phyloP scores from a whole-genome alignment of 345 rosid genomes.

The Odontarrhena argentea region DNA sequence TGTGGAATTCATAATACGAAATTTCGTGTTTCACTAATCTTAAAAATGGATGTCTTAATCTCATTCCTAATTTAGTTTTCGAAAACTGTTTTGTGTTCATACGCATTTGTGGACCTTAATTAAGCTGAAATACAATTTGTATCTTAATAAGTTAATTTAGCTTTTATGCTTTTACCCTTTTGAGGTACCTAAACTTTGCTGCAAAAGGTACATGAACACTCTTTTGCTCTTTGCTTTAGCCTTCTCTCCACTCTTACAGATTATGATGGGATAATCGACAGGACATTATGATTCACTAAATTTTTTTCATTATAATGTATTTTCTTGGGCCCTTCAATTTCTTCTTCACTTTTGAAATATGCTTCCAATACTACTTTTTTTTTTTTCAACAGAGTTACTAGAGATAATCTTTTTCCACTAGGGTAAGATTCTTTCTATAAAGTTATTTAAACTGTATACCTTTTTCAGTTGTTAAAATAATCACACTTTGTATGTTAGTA shows the following conservation, averaged over 20 bases:
- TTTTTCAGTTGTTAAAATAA: slow-evolving; percentile 19
- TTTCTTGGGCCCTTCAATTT: slow-evolving; percentile 38
- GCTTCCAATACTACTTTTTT: slow-evolving; percentile 30
- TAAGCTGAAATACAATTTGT: slow-evolving; percentile 16
- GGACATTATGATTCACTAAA: slow-evolving; percentile 34
- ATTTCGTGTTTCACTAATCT: background rate
- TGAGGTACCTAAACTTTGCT: slow-evolving; percentile 44
- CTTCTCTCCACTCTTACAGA: slow-evolving; percentile 37
- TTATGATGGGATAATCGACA: slow-evolving; percentile 40
- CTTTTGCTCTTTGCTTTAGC: slow-evolving; percentile 36
- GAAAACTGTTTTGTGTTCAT: background rate
- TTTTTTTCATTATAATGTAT: slow-evolving; percentile 28
- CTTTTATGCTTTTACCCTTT: slow-evolving; percentile 35
- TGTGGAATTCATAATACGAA: slow-evolving; percentile 8
- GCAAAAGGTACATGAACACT: slow-evolving; percentile 38
- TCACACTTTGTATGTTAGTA: background rate
- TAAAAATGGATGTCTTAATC: slow-evolving; percentile 33
- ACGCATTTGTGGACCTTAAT: slow-evolving; percentile 16
- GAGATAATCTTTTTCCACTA: slow-evolving; percentile 19
- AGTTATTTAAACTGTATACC: background rate
- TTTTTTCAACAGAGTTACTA: background rate
- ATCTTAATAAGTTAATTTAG: slow-evolving; percentile 3
- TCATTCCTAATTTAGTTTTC: slow-evolving; percentile 13
- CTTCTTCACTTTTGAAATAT: slow-evolving; percentile 31
- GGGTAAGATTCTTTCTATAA: slow-evolving; percentile 20